Evolutionary conservation across 2,329 filamentous ascomycete species (phyloP).

Genomic region (Curvularia spicifera): DNA sequence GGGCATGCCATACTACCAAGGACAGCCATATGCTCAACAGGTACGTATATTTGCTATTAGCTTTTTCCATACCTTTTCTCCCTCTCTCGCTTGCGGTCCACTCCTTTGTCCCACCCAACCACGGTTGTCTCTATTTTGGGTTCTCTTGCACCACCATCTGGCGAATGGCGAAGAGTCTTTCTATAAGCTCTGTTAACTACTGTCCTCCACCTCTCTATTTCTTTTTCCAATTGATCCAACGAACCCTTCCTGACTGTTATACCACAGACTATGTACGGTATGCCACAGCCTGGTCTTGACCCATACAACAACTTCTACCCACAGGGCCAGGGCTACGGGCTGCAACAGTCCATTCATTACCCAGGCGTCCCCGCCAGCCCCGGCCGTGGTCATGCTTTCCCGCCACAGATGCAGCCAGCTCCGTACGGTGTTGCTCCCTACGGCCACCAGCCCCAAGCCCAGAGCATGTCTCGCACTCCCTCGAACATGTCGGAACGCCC

Average conservation of each 20-base stretch:
- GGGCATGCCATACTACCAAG: slow-evolving; percentile 69
- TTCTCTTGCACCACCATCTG: slow-evolving; percentile 18
- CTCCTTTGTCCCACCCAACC: slow-evolving; percentile 18
- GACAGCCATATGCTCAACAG: slow-evolving; percentile 65
- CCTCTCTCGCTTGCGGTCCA: slow-evolving; percentile 30
- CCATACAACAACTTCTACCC: slow-evolving; percentile 54
- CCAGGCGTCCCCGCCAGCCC: slow-evolving; percentile 54
- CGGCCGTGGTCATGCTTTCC: slow-evolving; percentile 54
- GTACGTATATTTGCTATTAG: slow-evolving; percentile 61
- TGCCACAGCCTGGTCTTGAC: slow-evolving; percentile 57
- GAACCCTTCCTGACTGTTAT: slow-evolving; percentile 72
- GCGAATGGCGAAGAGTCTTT: slow-evolving; percentile 24
- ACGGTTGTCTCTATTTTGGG: slow-evolving; percentile 22
- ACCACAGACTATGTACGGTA: slow-evolving; percentile 69
- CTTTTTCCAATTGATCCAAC: slow-evolving; percentile 73
- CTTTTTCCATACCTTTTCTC: slow-evolving; percentile 19
- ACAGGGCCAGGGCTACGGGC: slow-evolving; percentile 59
- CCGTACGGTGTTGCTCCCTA: slow-evolving; percentile 61
- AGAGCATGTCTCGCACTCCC: slow-evolving; percentile 71
- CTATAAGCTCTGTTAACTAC: slow-evolving; percentile 5
- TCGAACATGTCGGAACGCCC: slow-evolving; percentile 63
- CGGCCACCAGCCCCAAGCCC: slow-evolving; percentile 63
- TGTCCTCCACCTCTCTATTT: slow-evolving; percentile 48
- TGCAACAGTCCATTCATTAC: slow-evolving; percentile 54
- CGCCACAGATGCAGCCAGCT: slow-evolving; percentile 51